phyloP scores from a whole-genome alignment of 1,139 yeast genomes.

The Hemisphaericaspora xylofermentans region DNA sequence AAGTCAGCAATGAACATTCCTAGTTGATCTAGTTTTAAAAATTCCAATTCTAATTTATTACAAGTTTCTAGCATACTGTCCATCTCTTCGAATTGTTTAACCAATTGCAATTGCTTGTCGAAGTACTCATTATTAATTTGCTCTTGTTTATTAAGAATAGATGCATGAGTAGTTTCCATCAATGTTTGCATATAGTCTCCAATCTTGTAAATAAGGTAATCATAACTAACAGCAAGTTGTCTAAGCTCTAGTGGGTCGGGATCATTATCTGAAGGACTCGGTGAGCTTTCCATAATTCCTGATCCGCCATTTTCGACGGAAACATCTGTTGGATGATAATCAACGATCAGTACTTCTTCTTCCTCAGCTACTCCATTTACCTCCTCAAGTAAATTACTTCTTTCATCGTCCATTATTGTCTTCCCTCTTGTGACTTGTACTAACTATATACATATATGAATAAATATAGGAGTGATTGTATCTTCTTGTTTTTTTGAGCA shows the following conservation, averaged over 20 bases:
- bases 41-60: conserved; percentile 57
- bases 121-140: conserved; percentile 35
- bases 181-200: conserved; percentile 49
- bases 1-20: conserved; percentile 46
- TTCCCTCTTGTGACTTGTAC: too few species aligned
- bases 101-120: conserved; percentile 35
- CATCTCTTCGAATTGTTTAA: conserved; percentile 43
- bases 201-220: conserved; percentile 61
- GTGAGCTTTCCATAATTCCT: neutral
- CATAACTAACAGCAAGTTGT: conserved; percentile 58
- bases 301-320: neutral
- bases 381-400: neutral
- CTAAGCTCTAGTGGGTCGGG: conserved; percentile 66
- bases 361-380: neutral
- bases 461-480: too few species aligned
- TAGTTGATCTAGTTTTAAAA: conserved; percentile 68
- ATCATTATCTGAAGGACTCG: conserved; percentile 16
- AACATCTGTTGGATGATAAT: neutral
- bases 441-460: too few species aligned
- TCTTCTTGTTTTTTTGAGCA: neutral
- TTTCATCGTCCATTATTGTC: neutral
- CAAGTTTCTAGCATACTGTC: conserved; percentile 48
- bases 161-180: conserved; percentile 34
- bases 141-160: conserved; percentile 29
- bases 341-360: neutral